These are phyloP conservation scores for Xylariaceae sp. DNA, from an alignment of 2,329 filamentous ascomycete genomes.

Conservation along the genomic window DNA sequence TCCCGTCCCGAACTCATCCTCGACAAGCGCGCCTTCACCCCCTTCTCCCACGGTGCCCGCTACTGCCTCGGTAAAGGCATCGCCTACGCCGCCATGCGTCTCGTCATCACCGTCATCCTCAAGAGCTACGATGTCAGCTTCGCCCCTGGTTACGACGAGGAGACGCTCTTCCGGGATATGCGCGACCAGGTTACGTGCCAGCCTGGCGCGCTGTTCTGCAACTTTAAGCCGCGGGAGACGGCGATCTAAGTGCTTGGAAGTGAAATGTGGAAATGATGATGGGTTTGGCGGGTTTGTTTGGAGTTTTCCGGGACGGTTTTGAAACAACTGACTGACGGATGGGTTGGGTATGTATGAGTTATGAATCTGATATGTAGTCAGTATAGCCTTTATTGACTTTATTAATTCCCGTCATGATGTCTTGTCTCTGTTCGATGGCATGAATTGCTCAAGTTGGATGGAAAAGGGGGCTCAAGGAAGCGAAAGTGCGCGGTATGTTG, in stretches of 20 bases:
- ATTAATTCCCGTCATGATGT: too few species aligned
- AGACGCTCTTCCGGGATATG: constrained; percentile 22
- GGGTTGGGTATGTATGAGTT: too few species aligned
- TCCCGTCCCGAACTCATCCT: constrained; percentile 20
- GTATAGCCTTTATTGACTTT: too few species aligned
- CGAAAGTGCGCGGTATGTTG: too few species aligned
- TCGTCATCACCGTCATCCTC: constrained; percentile 14
- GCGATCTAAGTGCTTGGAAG: background rate
- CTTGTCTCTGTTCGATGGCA: too few species aligned
- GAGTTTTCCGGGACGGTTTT: too few species aligned
- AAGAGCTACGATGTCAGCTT: constrained; percentile 18
- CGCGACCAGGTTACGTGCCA: constrained; percentile 21
- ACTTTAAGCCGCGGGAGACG: constrained; percentile 14
- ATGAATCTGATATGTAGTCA: too few species aligned
- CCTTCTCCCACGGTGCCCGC: constrained; percentile 18
- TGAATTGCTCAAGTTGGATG: too few species aligned
- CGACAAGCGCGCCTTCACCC: constrained; percentile 18
- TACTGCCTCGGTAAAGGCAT: constrained; percentile 21
- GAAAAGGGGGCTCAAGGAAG: too few species aligned
- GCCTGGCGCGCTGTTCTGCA: constrained; percentile 16
- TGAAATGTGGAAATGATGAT: too few species aligned
- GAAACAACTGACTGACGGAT: too few species aligned
- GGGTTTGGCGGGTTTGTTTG: too few species aligned
- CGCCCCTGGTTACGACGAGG: constrained; percentile 17
- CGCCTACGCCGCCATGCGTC: constrained; percentile 17